Base-by-base conservation (phyloP, 495 filamentous ascomycete genomes). In the Trichoderma erinaceum region DNA sequence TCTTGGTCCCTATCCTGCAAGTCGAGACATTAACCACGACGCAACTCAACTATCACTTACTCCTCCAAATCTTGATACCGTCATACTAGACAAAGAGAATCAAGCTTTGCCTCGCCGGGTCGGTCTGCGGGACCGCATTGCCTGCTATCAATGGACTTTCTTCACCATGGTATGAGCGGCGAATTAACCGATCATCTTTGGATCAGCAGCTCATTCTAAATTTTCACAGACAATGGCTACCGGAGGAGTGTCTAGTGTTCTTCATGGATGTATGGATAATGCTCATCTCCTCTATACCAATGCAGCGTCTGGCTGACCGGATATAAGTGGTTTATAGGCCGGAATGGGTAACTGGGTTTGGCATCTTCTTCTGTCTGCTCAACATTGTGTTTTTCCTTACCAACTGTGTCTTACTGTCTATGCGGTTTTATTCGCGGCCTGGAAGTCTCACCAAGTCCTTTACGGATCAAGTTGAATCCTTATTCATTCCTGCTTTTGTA, bases 191-290 rank as follows among this genome's bases (percentile, higher is more conserved):
- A 38, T 6, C 8, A 7, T 38, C 72, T 70, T 27, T 21, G 70
- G 72, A 68, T 65, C 18, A 67, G 38, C 50, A 64, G 11, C 29
- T n/a, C 43, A 68, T 48, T n/a, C 38, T 44, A 52, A 8, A 15
- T 48, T 32, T 29, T 29, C 29, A 6, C 32, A 38, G 68, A 63
- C 46, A n/a, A 64, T 80, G 78, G 91, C 92, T 3, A 95, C 92
- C 0, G 92, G 92, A 15, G 92, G 92, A 0, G 80, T 96, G 69
- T 88, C 91, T 11, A 95, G 93, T 78, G 89, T 92, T 13, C 73
- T 95, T 66, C 83, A 89, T 72, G 80, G 83, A 27, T 83, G 90
- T 92, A 83, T 70, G 78, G 76, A 3, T 25, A 38, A n/a, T n/a
- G 10, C 65, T 56, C 35, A 38, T 38, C 35, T 15, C 23, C 27